These are phyloP conservation scores for Starmera amethionina DNA, from an alignment of 805 yeast species.

Conservation along the genomic window DNA sequence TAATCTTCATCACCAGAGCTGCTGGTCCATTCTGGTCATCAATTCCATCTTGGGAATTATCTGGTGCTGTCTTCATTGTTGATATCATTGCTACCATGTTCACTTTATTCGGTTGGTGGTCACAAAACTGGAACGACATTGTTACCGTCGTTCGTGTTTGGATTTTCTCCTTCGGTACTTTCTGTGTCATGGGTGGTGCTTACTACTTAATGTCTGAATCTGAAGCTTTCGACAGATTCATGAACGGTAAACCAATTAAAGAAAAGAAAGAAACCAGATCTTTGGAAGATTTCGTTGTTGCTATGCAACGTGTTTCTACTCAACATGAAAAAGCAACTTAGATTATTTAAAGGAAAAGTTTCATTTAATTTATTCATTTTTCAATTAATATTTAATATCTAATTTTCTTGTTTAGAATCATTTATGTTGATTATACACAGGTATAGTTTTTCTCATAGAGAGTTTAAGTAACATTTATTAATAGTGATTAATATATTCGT, in stretches of 20 bases:
- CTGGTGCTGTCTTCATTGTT: conserved; percentile 87
- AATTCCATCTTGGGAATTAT: conserved; percentile 89
- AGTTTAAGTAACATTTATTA: not conserved
- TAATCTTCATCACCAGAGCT: conserved; percentile 93
- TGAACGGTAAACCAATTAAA: conserved; percentile 70
- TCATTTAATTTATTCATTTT: not conserved
- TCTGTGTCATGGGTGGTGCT: conserved; percentile 94
- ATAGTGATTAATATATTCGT: not conserved
- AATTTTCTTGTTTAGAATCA: not conserved
- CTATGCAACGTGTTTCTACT: conserved; percentile 85
- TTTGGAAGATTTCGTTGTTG: conserved; percentile 73
- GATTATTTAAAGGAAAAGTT: conserved; percentile 3
- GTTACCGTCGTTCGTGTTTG: conserved; percentile 91
- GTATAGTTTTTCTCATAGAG: conserved; percentile 1
- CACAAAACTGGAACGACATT: conserved; percentile 94
- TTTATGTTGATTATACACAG: not conserved
- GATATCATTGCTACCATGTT: conserved; percentile 89
- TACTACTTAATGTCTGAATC: conserved; percentile 88
- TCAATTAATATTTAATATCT: not conserved
- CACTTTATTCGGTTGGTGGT: conserved; percentile 95
- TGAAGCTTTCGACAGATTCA: conserved; percentile 68
- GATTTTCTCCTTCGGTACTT: conserved; percentile 94
- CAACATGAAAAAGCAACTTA: conserved; percentile 77
- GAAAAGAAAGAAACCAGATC: conserved; percentile 54
- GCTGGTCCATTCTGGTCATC: conserved; percentile 99